Evolutionary conservation across 176 grass and related monocot genomes (phyloP).

Genomic region (Pontederia paniculata): DNA sequence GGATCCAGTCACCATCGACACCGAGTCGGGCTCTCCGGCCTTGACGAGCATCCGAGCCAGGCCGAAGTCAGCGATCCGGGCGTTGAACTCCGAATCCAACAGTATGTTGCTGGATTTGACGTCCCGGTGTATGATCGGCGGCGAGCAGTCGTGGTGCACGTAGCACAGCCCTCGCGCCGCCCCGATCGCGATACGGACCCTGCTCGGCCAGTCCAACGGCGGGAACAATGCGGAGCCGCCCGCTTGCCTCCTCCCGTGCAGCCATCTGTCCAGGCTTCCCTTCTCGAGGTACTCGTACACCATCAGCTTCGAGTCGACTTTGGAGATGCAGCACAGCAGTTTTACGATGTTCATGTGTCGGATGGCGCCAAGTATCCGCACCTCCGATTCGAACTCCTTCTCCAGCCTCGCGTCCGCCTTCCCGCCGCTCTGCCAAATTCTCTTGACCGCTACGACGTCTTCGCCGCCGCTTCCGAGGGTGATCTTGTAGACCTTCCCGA

Average conservation of each 20-base stretch:
- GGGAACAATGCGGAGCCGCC: not conserved
- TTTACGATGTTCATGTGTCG: slow-evolving; percentile 75
- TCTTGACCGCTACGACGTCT: slow-evolving; percentile 64
- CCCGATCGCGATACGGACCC: slow-evolving; percentile 54
- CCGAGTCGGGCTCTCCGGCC: slow-evolving; percentile 28
- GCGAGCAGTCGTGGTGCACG: slow-evolving; percentile 70
- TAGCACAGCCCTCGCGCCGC: slow-evolving; percentile 55
- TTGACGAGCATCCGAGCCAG: slow-evolving; percentile 60
- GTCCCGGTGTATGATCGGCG: slow-evolving; percentile 70
- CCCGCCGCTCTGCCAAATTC: slow-evolving; percentile 25
- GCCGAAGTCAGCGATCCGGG: slow-evolving; percentile 70
- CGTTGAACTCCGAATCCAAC: slow-evolving; percentile 51
- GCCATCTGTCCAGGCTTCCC: slow-evolving; percentile 65
- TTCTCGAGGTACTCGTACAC: slow-evolving; percentile 89
- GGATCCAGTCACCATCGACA: slow-evolving; percentile 60
- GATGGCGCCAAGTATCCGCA: slow-evolving; percentile 46
- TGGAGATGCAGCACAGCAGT: slow-evolving; percentile 62
- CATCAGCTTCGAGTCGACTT: slow-evolving; percentile 51
- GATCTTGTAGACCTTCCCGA: slow-evolving; percentile 56
- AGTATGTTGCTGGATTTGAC: slow-evolving; percentile 87
- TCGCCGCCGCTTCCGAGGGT: slow-evolving; percentile 28
- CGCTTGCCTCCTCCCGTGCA: slow-evolving; percentile 27
- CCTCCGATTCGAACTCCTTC: slow-evolving; percentile 65
- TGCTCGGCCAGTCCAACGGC: slow-evolving; percentile 45
- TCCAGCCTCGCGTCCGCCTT: slow-evolving; percentile 41